These are phyloP conservation scores for Dianthus caryophyllus DNA, from an alignment of 148 eudicot genomes.

Conservation along the genomic window DNA sequence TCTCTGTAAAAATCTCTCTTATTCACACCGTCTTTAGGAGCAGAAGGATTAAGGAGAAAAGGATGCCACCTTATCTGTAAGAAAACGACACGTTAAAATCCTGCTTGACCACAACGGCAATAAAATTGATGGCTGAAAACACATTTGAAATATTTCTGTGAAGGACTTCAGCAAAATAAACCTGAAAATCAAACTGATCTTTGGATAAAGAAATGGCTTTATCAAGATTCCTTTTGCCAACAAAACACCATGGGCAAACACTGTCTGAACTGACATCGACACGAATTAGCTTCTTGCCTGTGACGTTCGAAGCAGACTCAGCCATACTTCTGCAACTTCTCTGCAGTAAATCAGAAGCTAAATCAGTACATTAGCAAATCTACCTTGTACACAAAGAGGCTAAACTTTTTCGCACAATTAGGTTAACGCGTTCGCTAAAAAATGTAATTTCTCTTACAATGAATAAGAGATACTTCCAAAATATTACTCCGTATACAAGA, in stretches of 20 bases:
- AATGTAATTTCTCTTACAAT: too few species aligned
- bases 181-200: slow-evolving; percentile 77
- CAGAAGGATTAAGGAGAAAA: slow-evolving; percentile 67
- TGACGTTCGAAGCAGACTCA: slow-evolving; percentile 29
- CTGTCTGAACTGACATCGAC: slow-evolving; percentile 74
- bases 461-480: too few species aligned
- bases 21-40: slow-evolving; percentile 73
- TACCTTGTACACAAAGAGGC: too few species aligned
- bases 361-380: background rate
- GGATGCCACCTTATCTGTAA: slow-evolving; percentile 85
- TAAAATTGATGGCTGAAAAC: background rate
- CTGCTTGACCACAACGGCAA: background rate
- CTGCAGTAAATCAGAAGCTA: slow-evolving; percentile 11
- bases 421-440: too few species aligned
- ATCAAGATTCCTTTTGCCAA: slow-evolving; percentile 87
- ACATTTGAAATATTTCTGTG: background rate
- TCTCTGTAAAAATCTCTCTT: slow-evolving; percentile 58
- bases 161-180: slow-evolving; percentile 20
- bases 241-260: slow-evolving; percentile 98
- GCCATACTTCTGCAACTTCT: slow-evolving; percentile 40
- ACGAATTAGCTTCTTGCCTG: slow-evolving; percentile 55
- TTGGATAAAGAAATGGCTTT: slow-evolving; percentile 57
- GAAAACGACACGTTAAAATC: background rate
- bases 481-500: too few species aligned
- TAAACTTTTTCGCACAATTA: too few species aligned